Evolutionary conservation across 257 asterid species (phyloP).

Genomic region (Fraxinus cuspidata): DNA sequence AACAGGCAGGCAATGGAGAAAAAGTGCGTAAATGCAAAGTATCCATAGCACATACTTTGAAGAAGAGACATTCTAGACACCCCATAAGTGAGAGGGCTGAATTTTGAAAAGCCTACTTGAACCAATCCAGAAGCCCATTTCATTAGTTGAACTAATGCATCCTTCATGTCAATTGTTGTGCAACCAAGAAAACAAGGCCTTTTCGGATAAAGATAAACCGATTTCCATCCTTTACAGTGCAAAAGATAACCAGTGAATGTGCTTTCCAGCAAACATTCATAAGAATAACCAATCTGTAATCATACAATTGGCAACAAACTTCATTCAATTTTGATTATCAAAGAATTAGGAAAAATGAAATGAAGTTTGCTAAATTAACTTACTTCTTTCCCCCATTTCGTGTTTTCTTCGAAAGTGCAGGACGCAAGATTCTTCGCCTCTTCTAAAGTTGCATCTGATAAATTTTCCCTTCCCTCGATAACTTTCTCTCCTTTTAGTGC

Average conservation of each 20-base stretch:
- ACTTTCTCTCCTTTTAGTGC: constrained; percentile 30
- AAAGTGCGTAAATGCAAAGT: constrained; percentile 44
- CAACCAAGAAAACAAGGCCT: constrained; percentile 65
- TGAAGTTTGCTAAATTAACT: constrained; percentile 6
- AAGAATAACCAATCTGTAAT: constrained; percentile 72
- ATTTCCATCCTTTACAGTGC: constrained; percentile 63
- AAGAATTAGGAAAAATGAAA: background rate
- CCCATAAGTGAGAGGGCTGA: constrained; percentile 60
- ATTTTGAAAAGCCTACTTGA: constrained; percentile 58
- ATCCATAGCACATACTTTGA: constrained; percentile 61
- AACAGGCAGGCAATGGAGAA: constrained; percentile 45
- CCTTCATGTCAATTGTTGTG: constrained; percentile 64
- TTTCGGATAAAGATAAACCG: constrained; percentile 58
- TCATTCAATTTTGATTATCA: background rate
- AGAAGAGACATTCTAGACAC: constrained; percentile 45
- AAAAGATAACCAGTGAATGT: constrained; percentile 56
- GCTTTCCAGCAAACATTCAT: constrained; percentile 67
- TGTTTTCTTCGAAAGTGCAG: constrained; percentile 66
- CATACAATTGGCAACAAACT: background rate
- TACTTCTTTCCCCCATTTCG: constrained; percentile 82
- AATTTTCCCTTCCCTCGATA: constrained; percentile 1
- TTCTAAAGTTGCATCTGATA: constrained; percentile 37
- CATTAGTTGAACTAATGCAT: constrained; percentile 60
- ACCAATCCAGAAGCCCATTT: constrained; percentile 69
- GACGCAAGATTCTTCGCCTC: constrained; percentile 70